Base-by-base conservation (phyloP, 2,329 filamentous ascomycete genomes). In the Botrytis cinerea region DNA sequence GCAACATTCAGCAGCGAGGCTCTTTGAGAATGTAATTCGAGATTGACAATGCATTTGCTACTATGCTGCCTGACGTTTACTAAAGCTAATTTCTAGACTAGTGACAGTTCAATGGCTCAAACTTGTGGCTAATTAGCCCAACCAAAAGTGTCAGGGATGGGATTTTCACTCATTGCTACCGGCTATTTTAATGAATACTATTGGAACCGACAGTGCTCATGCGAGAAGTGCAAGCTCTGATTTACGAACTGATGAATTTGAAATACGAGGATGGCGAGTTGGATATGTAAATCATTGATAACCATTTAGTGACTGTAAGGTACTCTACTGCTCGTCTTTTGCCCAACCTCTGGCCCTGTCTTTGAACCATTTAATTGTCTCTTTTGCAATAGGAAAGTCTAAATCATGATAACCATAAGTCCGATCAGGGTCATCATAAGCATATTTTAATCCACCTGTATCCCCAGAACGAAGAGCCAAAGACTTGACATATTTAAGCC, bases 401-500 rank as follows among this genome's bases (percentile, higher is more conserved):
- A 60, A 3, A 38, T 60, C 16, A 25, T 60, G 9, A 32, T 3
- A 22, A 14, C 57, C 28, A 59, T 22, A 3, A 18, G 18, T 16
- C n/a, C 12, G 12, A n/a, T 57, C n/a, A 28, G 12, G 51, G 14
- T 57, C 28, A 14, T 25, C 46, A 25, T 25, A 14, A 20, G 46
- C 46, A 25, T 51, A 51, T 57, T 57, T 28, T 4, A n/a, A 57
- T n/a, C n/a, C 51, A 14, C 57, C 32, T 10, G 57, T 38, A 12
- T 38, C 20, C 28, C 32, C 25, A 25, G 57, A 60, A 25, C 18
- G 18, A 25, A 60, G 57, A 38, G 35, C 20, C 57, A 60, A 60
- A 25, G 57, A 60, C 32, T 38, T 60, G 5, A 60, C 57, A 38
- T 25, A 38, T 38, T 35, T 38, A 22, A 60, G 57, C 74, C 73